These are phyloP conservation scores for Cyclospora cayetanensis DNA, from an alignment of 169 alveolate species.

Conservation along the genomic window DNA sequence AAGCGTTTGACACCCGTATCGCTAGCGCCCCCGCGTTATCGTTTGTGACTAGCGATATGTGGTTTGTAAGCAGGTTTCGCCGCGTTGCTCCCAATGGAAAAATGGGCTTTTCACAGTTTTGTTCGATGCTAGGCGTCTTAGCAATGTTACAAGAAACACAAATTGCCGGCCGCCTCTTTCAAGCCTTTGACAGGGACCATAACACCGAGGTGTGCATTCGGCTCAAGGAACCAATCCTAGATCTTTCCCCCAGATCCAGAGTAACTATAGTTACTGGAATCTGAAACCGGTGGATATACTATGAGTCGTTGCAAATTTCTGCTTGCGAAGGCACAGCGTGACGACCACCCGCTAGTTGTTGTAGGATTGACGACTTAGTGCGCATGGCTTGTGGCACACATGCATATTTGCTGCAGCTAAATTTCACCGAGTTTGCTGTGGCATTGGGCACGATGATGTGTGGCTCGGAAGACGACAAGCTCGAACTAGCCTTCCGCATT, in stretches of 20 bases:
- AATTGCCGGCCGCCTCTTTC: neutral
- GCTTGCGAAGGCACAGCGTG: no score
- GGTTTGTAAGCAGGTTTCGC: slow-evolving; percentile 1
- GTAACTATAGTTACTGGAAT: no score
- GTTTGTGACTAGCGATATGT: no score
- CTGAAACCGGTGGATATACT: no score
- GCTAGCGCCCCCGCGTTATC: no score
- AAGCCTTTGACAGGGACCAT: neutral
- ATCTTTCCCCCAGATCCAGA: no score
- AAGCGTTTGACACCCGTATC: no score
- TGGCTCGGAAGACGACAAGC: slow-evolving; percentile 4
- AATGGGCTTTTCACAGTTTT: neutral
- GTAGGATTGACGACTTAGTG: slow-evolving; percentile 29
- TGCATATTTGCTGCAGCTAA: neutral
- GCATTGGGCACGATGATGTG: slow-evolving; percentile 41
- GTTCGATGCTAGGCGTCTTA: neutral
- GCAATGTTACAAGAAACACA: neutral
- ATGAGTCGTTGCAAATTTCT: no score
- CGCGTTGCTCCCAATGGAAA: neutral
- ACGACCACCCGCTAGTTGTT: no score
- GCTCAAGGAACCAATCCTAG: no score
- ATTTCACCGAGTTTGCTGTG: slow-evolving; percentile 8
- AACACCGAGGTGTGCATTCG: neutral
- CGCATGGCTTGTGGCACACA: neutral
- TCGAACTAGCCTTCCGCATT: slow-evolving; percentile 14